Evolutionary conservation across 2,329 filamentous ascomycete genomes (phyloP), one percentile per base, ranked within the genome.

Genomic region (Clathrospora elynae): DNA sequence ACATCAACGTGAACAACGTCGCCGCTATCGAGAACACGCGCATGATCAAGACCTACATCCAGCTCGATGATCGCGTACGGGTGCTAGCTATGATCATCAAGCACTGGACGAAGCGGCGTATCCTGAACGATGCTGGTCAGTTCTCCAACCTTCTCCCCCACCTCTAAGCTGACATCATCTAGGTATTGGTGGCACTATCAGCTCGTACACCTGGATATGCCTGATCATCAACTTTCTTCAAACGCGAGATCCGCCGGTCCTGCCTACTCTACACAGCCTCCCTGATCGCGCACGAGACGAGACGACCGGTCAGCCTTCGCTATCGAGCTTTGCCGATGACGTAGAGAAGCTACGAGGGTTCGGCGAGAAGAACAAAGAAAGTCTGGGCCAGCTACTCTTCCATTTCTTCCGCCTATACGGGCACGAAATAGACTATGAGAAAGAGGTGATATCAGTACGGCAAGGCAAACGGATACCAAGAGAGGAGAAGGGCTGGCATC

Each of bases 1-100:
- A 99, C 67, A 93, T 99, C 86, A 99, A 99, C 60, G 91, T 99
- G 73, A 99, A 99, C 75, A 99, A 97, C 62, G 93, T 91, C 0
- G 73, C 95, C 38, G 93, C 93, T 3, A 76, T 99, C 49, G 91
- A 97, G 70, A 99, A 99, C 64, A 99, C 93, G 10, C 84, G 91
- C 35, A 95, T 99, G 91, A 93, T 99, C 61, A 89, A 91, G 67
- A 96, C 90, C 1, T 99, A 99, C 72, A 90, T 99, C 49, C 85
- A 95, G 63, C 86, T 95, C 43, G 93, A 99, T 70, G 84, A 90
- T 25, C 85, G 93, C 49, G 90, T 99, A 42, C 84, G 93, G 29
- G 90, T 88, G 30, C 76, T 99, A 57, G 92, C 93, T 11, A 97
- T 99, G 90, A 88, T 95, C 48, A 83, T 99, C 73, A 99, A 99